phyloP scores from a whole-genome alignment of 805 yeast species.

The Kodamaea sagamina region DNA sequence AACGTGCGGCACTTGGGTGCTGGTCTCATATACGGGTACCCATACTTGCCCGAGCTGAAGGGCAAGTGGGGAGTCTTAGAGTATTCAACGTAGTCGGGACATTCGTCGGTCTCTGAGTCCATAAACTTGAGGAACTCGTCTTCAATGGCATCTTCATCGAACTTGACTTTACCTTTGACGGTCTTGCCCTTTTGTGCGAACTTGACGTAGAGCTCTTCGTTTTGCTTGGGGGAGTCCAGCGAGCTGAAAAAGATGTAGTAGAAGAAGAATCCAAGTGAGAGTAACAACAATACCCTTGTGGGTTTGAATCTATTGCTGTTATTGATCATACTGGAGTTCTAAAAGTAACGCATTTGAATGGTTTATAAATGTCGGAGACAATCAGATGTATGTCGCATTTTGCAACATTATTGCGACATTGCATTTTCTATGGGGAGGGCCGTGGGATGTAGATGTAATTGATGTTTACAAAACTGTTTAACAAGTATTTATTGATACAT shows the following conservation, averaged over 20 bases:
- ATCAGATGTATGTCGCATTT: too few relatives aligned
- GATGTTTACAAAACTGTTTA: neutral
- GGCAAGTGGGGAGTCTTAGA: slow-evolving; percentile 59
- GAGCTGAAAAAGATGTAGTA: neutral
- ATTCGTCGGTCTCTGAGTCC: slow-evolving; percentile 23
- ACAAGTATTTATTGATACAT: neutral
- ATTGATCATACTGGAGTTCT: neutral
- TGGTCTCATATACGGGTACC: slow-evolving; percentile 78
- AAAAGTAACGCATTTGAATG: too few relatives aligned
- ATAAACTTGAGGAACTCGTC: slow-evolving; percentile 5
- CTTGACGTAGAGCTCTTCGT: slow-evolving; percentile 1
- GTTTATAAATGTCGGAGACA: too few relatives aligned
- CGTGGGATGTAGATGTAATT: neutral
- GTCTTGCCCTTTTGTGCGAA: slow-evolving; percentile 3
- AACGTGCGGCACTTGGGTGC: slow-evolving; percentile 72
- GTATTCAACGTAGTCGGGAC: slow-evolving; percentile 67
- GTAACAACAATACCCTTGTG: neutral
- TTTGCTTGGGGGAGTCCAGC: neutral
- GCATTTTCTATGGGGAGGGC: neutral
- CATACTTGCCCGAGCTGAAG: slow-evolving; percentile 52
- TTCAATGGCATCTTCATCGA: slow-evolving; percentile 4
- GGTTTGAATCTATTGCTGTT: neutral
- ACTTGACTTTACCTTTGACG: slow-evolving; percentile 4
- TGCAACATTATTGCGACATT: neutral
- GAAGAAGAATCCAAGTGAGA: neutral